Conservation (phyloP, 495 filamentous ascomycete species). For the Neurospora pannonica region DNA sequence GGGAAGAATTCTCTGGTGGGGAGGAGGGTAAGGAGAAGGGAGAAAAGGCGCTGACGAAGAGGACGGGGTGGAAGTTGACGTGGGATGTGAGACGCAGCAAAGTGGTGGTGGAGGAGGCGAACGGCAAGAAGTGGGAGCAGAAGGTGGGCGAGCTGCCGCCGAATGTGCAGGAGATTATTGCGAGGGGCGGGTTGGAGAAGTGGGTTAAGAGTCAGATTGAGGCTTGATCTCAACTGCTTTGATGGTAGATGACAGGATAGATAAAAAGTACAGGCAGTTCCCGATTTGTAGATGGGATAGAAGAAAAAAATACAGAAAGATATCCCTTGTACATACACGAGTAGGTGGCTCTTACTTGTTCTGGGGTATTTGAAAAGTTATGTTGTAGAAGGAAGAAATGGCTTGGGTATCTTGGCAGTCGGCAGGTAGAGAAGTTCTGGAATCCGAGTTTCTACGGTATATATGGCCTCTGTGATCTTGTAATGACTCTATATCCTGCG, state of each 20-base stretch:
- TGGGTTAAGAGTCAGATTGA: slow-evolving; percentile 68
- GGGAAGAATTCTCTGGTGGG: too few species aligned
- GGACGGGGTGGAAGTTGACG: slow-evolving; percentile 77
- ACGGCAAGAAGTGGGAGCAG: slow-evolving; percentile 55
- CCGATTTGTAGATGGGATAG: not conserved
- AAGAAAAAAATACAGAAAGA: not conserved
- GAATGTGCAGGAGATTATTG: slow-evolving; percentile 87
- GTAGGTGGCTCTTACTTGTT: too few species aligned
- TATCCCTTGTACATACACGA: not conserved
- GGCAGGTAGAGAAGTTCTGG: too few species aligned
- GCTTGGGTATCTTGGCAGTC: too few species aligned
- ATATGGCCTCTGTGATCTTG: too few species aligned
- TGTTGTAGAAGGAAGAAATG: too few species aligned
- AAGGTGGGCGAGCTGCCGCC: slow-evolving; percentile 78
- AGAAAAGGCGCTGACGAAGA: too few species aligned
- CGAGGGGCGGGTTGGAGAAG: slow-evolving; percentile 65
- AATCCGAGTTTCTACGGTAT: too few species aligned
- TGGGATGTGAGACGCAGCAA: slow-evolving; percentile 74
- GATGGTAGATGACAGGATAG: not conserved
- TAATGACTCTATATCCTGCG: too few species aligned
- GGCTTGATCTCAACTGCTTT: not conserved
- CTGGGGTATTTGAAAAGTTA: too few species aligned
- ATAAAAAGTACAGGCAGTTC: not conserved
- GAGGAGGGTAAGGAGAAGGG: too few species aligned
- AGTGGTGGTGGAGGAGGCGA: slow-evolving; percentile 57